A percentile compares a stretch with the other conserved stretches of the same genome.
phyloP scores from a whole-genome alignment of 2,329 filamentous ascomycete genomes.

The Uncinocarpus reesii region DNA sequence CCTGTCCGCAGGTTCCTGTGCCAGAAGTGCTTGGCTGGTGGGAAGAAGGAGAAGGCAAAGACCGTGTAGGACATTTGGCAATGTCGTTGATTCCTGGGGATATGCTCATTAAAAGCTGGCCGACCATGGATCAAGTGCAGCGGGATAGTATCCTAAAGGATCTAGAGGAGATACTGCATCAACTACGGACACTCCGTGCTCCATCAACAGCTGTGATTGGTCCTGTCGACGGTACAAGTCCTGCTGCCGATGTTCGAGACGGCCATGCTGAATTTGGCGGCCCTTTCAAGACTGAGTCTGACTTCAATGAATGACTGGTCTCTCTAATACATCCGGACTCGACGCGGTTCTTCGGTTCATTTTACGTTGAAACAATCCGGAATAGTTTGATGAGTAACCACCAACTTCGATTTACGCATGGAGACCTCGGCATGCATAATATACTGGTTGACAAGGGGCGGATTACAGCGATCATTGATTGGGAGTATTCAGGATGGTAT shows the following conservation, averaged over 20 bases:
- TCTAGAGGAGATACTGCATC: slow-evolving; percentile 16
- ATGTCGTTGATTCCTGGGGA: slow-evolving; percentile 22
- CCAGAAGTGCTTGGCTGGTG: slow-evolving; percentile 23
- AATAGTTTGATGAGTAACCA: slow-evolving; percentile 16
- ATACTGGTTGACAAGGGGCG: slow-evolving; percentile 19
- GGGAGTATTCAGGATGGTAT: slow-evolving; percentile 32
- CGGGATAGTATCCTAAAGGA: slow-evolving; percentile 18
- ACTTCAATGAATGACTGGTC: slow-evolving; percentile 21
- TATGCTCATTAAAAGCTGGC: slow-evolving; percentile 17
- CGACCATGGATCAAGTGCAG: slow-evolving; percentile 16
- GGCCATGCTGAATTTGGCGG: slow-evolving; percentile 18
- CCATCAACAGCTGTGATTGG: slow-evolving; percentile 15
- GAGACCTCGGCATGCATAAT: slow-evolving; percentile 24
- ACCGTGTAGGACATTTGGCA: slow-evolving; percentile 19
- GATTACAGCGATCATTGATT: slow-evolving; percentile 27
- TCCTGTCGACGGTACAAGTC: slow-evolving; percentile 15
- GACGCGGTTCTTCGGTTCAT: slow-evolving; percentile 17
- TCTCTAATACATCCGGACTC: slow-evolving; percentile 13
- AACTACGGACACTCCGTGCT: slow-evolving; percentile 23
- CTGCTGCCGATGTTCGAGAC: slow-evolving; percentile 18
- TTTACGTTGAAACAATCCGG: slow-evolving; percentile 17
- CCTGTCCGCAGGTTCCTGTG: slow-evolving; percentile 20
- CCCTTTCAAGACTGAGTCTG: slow-evolving; percentile 23
- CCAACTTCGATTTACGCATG: slow-evolving; percentile 23
- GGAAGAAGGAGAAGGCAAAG: slow-evolving; percentile 11